These are phyloP conservation scores for Ogataea nakhonphanomensis DNA, from an alignment of 805 yeast species.

Conservation along the genomic window DNA sequence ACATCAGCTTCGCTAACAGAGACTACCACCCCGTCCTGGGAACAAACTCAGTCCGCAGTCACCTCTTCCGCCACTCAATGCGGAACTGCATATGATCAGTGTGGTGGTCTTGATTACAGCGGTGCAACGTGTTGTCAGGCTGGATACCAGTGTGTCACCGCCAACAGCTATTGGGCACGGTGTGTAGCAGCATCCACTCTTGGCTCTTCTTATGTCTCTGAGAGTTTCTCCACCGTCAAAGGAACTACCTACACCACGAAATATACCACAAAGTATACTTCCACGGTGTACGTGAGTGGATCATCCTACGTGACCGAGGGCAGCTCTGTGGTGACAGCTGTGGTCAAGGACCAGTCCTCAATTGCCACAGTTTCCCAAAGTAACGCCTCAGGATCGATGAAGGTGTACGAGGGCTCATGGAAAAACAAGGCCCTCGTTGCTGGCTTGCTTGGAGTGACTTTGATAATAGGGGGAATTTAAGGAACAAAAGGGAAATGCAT, in stretches of 20 bases:
- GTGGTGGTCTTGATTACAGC: slow-evolving; percentile 29
- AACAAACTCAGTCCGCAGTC: background rate
- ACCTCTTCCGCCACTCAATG: slow-evolving; percentile 17
- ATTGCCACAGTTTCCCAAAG: slow-evolving; percentile 18
- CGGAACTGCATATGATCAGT: slow-evolving; percentile 29
- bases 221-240: slow-evolving; percentile 1
- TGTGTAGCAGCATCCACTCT: slow-evolving; percentile 27
- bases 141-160: slow-evolving; percentile 23
- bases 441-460: slow-evolving; percentile 21
- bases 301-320: slow-evolving; percentile 13
- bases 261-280: slow-evolving; percentile 14
- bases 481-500: background rate
- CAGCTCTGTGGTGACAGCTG: slow-evolving; percentile 15
- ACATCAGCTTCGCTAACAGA: background rate
- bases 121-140: slow-evolving; percentile 29
- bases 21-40: too few species aligned
- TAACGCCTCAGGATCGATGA: slow-evolving; percentile 16
- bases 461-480: slow-evolving; percentile 21
- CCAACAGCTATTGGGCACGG: slow-evolving; percentile 30
- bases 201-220: slow-evolving; percentile 5
- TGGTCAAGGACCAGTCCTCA: slow-evolving; percentile 19
- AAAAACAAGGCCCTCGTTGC: slow-evolving; percentile 21
- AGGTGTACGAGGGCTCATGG: slow-evolving; percentile 17
- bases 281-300: slow-evolving; percentile 13
- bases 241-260: slow-evolving; percentile 12